These are phyloP conservation scores for Rhodotorula sp. DNA, from an alignment of 1,284 basidiomycete genomes.

Conservation along the genomic window DNA sequence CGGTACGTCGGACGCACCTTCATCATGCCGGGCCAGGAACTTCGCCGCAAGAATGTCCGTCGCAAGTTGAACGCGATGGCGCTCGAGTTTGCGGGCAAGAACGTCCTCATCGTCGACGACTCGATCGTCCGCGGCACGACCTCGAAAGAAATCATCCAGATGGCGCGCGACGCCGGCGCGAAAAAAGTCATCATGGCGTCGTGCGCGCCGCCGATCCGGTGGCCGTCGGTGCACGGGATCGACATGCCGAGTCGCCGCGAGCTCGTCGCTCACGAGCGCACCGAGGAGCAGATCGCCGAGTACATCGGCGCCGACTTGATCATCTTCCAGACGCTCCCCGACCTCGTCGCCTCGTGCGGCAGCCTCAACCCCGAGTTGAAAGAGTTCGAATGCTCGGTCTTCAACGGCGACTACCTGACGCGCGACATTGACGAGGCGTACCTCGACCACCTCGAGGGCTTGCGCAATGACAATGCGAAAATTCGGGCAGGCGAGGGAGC, in stretches of 20 bases:
- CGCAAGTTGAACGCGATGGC: conserved; percentile 99
- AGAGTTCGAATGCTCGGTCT: conserved; percentile 94
- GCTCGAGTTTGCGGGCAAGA: conserved; percentile 90
- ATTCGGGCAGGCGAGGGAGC: conserved; percentile 31
- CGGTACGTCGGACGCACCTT: conserved; percentile 97
- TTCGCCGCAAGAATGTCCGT: conserved; percentile 90
- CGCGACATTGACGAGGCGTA: conserved; percentile 90
- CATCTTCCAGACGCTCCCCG: conserved; percentile 93
- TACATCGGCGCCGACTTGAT: conserved; percentile 94
- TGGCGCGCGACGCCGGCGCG: conserved; percentile 99
- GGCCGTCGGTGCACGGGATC: conserved; percentile 97
- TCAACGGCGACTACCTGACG: conserved; percentile 94
- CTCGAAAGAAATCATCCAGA: conserved; percentile 97
- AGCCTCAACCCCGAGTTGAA: conserved; percentile 78
- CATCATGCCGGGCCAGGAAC: conserved; percentile 98
- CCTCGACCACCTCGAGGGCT: conserved; percentile 69
- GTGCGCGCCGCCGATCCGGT: conserved; percentile 91
- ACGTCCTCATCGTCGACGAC: conserved; percentile 94
- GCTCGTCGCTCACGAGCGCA: conserved; percentile 84
- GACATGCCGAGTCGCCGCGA: conserved; percentile 97
- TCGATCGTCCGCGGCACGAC: conserved; percentile 99
- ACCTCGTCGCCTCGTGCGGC: conserved; percentile 82
- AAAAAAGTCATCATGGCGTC: conserved; percentile 95
- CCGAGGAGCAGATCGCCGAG: conserved; percentile 70
- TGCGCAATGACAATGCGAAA: conserved; percentile 85